A percentile compares a stretch with the other conserved stretches of the same genome.
Conservation (phyloP, 306 rosid genomes). For the Phaseolus lunatus region DNA sequence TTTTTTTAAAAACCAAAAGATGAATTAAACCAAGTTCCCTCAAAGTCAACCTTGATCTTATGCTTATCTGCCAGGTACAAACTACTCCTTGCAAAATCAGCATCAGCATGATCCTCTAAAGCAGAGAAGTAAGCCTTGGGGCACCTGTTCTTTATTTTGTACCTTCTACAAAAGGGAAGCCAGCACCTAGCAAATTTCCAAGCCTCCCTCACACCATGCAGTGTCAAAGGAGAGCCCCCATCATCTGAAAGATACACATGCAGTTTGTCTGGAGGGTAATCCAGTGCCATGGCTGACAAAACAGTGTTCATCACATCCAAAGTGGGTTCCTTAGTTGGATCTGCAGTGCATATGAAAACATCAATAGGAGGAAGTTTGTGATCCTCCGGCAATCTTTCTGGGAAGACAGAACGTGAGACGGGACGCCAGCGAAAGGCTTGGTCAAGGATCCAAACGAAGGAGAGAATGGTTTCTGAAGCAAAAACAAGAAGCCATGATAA, state of each 20-base stretch:
- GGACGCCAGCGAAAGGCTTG: constrained; percentile 67
- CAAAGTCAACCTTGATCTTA: constrained; percentile 47
- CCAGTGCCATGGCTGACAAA: constrained; percentile 72
- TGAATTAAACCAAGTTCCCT: constrained; percentile 14
- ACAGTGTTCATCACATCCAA: constrained; percentile 74
- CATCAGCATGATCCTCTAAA: constrained; percentile 38
- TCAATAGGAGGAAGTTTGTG: constrained; percentile 66
- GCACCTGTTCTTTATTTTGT: constrained; percentile 54
- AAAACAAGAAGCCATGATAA: constrained; percentile 63
- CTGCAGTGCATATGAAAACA: constrained; percentile 74
- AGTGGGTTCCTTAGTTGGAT: constrained; percentile 74
- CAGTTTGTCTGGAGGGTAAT: constrained; percentile 73
- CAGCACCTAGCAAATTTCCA: constrained; percentile 66
- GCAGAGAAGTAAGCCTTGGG: constrained; percentile 69
- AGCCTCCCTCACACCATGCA: constrained; percentile 55
- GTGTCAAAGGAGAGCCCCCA: constrained; percentile 61
- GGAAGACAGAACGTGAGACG: constrained; percentile 52
- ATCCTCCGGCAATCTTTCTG: constrained; percentile 64
- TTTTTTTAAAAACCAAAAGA: neutral
- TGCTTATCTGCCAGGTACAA: constrained; percentile 51
- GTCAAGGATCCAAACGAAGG: constrained; percentile 72
- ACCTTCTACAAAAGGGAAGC: constrained; percentile 71
- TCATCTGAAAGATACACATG: constrained; percentile 78
- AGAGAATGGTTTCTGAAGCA: constrained; percentile 64
- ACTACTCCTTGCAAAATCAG: constrained; percentile 35